These are phyloP conservation scores for Termitomyces titanicus DNA, from an alignment of 768 basidiomycete species.

Conservation along the genomic window DNA sequence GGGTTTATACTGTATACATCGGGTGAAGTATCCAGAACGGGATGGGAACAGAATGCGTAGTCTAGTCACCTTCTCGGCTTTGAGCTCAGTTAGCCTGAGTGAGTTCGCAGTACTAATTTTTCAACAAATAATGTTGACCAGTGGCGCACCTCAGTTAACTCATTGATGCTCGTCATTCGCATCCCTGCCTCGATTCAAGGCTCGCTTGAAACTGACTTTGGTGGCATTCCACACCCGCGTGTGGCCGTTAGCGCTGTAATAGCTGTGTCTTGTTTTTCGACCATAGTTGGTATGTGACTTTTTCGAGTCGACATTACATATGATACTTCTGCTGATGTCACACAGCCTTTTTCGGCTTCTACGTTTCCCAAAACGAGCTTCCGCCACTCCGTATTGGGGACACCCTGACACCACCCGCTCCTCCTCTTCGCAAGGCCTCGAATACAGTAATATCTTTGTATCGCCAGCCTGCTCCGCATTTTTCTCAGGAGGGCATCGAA, in stretches of 20 bases:
- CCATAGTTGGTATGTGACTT: constrained; percentile 21
- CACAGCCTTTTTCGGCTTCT: constrained; percentile 8
- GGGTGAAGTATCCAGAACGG: constrained; percentile 5
- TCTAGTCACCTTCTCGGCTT: constrained; percentile 12
- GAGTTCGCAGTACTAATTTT: not conserved
- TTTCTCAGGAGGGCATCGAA: not conserved
- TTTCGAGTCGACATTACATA: too few relatives aligned
- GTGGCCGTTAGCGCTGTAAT: constrained; percentile 19
- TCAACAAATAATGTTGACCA: not conserved
- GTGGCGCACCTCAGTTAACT: constrained; percentile 13
- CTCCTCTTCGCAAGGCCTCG: not conserved
- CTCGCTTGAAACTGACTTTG: constrained; percentile 28
- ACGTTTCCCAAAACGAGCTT: constrained; percentile 8
- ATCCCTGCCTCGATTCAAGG: constrained; percentile 16
- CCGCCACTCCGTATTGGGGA: not conserved
- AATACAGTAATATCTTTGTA: constrained; percentile 11
- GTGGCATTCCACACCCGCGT: constrained; percentile 16
- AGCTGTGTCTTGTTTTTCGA: constrained; percentile 24
- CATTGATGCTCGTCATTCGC: constrained; percentile 21
- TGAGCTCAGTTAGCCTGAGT: constrained; percentile 10
- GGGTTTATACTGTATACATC: constrained; percentile 14
- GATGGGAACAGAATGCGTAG: constrained; percentile 9
- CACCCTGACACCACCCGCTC: not conserved
- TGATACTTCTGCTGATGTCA: not conserved
- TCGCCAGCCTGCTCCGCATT: not conserved